phyloP scores from a whole-genome alignment of 257 asterid genomes.

The Gentiana macrophylla region DNA sequence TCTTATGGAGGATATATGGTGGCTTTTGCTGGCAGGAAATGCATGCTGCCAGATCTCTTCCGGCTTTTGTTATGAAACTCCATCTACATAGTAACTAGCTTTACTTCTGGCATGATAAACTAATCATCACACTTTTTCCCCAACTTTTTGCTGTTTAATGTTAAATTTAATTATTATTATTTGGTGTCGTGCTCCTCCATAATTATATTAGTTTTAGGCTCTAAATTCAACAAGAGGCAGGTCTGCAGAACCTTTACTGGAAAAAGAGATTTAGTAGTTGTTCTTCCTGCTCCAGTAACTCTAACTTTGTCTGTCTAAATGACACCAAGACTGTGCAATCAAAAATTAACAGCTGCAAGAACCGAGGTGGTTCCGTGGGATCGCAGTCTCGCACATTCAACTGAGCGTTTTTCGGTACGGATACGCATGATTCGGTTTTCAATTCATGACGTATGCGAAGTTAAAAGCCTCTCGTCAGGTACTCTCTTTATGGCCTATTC shows the following conservation, averaged over 20 bases:
- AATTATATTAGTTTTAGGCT: conserved; percentile 43
- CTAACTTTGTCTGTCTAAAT: conserved; percentile 69
- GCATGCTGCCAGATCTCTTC: conserved; percentile 85
- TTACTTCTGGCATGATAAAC: conserved; percentile 75
- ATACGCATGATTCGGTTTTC: conserved; percentile 67
- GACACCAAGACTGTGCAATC: conserved; percentile 87
- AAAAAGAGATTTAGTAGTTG: conserved; percentile 92
- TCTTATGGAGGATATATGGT: conserved; percentile 91
- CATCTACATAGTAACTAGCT: conserved; percentile 70
- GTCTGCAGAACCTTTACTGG: conserved; percentile 89
- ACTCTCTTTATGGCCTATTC: conserved; percentile 77
- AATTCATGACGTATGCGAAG: conserved; percentile 98
- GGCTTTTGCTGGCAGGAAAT: conserved; percentile 90
- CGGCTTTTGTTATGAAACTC: conserved; percentile 71
- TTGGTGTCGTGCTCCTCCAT: not conserved
- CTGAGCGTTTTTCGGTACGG: conserved; percentile 91
- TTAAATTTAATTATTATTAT: not conserved
- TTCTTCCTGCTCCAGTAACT: conserved; percentile 47
- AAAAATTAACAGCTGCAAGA: conserved; percentile 49
- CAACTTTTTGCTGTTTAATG: not conserved
- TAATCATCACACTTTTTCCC: too few relatives aligned
- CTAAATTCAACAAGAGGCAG: conserved; percentile 79
- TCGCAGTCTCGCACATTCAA: conserved; percentile 88
- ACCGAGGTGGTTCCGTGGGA: conserved; percentile 80
- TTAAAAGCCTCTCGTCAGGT: conserved; percentile 85